Base-by-base conservation (phyloP, 192 early-diverging fungal species). In the Cladochytrium replicatum region DNA sequence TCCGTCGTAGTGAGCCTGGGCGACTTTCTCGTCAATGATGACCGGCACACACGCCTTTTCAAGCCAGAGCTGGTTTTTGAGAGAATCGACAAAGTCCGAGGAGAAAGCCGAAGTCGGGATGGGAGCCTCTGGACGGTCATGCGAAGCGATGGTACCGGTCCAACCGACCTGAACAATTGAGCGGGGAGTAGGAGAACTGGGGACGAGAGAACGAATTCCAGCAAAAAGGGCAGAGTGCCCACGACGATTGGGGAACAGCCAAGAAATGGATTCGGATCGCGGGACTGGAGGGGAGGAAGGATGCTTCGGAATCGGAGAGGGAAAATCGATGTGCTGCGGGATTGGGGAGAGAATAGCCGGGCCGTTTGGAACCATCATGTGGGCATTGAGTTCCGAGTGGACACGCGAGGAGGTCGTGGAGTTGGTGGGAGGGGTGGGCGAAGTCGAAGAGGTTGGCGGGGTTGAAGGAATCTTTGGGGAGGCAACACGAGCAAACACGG, bases 191-290 rank as follows among this genome's bases (percentile, higher is more conserved):
- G n/a, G n/a, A n/a, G n/a, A n/a, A 46, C 58, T 63, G 24, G 64
- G 46, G 23, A 71, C 62, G 23, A 93, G 71, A 4, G 85, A 80
- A 22, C 67, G 67, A 39, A 92, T 77, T 43, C 87, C 93, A 2
- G 89, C 77, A 58, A 85, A 89, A 71, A 93, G 83, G 28, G 93
- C 89, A 6, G 89, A 87, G 55, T 93, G 92, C 17, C 87, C 89
- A 9, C 80, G 55, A 32, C 88, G 67, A 23, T 65, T 68, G 17
- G 63, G 48, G 7, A 84, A 63, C 19, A 41, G 60, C 67, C 82
- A 84, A 28, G 69, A 52, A 24, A 46, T 26, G 17, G 56, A 34
- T 4, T 24, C 44, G 0, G 43, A 8, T 37, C 34, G 13, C 34
- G 13, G 13, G 34, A 17, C 34, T n/a, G n/a, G n/a, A n/a, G n/a